These are phyloP conservation scores for Dicorynia guianensis DNA, from an alignment of 306 rosid species.

Conservation along the genomic window DNA sequence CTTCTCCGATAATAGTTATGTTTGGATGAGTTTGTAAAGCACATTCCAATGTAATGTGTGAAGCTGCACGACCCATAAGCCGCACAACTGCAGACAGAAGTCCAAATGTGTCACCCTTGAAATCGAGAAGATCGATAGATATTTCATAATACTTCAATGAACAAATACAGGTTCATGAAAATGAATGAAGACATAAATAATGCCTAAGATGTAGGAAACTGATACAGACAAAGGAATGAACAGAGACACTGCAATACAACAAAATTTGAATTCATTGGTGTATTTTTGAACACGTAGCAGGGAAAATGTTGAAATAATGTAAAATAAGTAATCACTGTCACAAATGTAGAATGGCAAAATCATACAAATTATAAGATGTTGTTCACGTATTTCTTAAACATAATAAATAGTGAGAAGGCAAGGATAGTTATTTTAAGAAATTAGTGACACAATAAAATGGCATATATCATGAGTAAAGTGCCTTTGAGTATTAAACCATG, in stretches of 20 bases:
- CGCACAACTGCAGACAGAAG: constrained; percentile 80
- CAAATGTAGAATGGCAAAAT: constrained; percentile 14
- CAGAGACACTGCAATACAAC: too few species aligned
- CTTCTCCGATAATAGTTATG: constrained; percentile 94
- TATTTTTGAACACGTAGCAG: constrained; percentile 2
- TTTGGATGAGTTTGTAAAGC: constrained; percentile 99
- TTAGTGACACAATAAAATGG: constrained; percentile 9
- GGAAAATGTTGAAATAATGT: constrained; percentile 19
- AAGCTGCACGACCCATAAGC: constrained; percentile 99
- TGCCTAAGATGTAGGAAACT: not conserved
- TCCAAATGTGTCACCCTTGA: constrained; percentile 29
- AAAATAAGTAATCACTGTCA: constrained; percentile 4
- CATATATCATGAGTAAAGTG: constrained; percentile 15
- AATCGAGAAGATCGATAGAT: constrained; percentile 27
- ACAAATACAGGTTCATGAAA: constrained; percentile 20
- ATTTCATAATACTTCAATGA: constrained; percentile 11
- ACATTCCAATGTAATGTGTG: constrained; percentile 97
- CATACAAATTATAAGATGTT: not conserved
- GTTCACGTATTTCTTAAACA: too few species aligned
- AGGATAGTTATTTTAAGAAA: not conserved
- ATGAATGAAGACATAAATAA: constrained; percentile 17
- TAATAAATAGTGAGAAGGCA: not conserved
- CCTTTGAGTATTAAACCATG: not conserved
- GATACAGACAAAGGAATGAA: too few species aligned
- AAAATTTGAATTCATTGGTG: too few species aligned